A percentile compares a stretch with the other conserved stretches of the same genome.
Conservation (phyloP, 169 alveolate species). For the Babesia gibsoni region DNA sequence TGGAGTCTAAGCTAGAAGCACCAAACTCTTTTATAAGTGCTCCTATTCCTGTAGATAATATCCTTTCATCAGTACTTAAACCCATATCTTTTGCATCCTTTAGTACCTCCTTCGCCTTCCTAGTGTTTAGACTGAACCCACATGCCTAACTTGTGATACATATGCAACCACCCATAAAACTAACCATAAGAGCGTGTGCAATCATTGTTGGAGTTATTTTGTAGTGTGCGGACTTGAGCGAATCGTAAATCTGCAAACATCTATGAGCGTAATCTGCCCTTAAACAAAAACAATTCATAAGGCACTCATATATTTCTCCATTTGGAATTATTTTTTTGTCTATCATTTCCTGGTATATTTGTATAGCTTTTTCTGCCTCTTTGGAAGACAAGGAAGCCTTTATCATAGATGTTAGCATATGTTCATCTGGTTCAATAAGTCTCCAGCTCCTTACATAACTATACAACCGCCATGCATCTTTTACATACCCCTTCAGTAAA, state of each 20-base stretch:
- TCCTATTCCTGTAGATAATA: constrained; percentile 54
- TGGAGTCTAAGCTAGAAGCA: too few species aligned
- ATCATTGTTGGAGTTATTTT: constrained; percentile 54
- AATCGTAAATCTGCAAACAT: constrained; percentile 76
- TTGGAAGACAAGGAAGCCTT: constrained; percentile 66
- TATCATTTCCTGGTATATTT: constrained; percentile 75
- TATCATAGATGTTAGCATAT: constrained; percentile 80
- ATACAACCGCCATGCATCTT: constrained; percentile 77
- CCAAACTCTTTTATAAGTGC: constrained; percentile 67
- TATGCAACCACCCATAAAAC: not conserved
- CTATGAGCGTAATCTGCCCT: constrained; percentile 63
- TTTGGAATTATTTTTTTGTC: constrained; percentile 67
- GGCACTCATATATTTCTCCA: constrained; percentile 74
- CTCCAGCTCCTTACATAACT: constrained; percentile 78
- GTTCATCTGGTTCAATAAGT: constrained; percentile 79
- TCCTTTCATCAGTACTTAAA: constrained; percentile 39
- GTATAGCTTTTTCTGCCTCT: constrained; percentile 80
- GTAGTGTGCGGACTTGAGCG: constrained; percentile 73
- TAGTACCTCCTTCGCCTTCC: constrained; percentile 67
- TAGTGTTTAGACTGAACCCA: constrained; percentile 61
- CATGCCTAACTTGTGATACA: constrained; percentile 60
- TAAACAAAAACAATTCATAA: constrained; percentile 67
- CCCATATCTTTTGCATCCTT: constrained; percentile 47
- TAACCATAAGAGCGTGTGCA: constrained; percentile 22
- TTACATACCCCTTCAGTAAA: constrained; percentile 49